Evolutionary conservation across 2,329 filamentous ascomycete genomes (phyloP), one percentile per base, ranked within the genome.

Genomic region (Fusarium sp.): DNA sequence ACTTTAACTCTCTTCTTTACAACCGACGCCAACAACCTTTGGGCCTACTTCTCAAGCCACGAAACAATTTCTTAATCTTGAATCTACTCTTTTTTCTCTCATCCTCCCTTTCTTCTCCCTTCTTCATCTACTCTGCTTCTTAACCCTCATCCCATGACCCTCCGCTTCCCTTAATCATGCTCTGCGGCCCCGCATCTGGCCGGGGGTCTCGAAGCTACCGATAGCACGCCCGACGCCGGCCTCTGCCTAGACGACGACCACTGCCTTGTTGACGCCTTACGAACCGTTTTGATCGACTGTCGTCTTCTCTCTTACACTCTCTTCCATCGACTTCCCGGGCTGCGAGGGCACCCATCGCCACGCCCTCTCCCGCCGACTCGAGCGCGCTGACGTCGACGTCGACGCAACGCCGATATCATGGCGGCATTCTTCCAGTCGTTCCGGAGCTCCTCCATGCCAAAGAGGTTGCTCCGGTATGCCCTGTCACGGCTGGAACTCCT

Each of bases 381-480:
- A 71, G 54, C 65, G 41, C 59, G 54, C 43, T 20, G 32, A 37
- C 48, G 27, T 32, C 48, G 30, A 32, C 30, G 9, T 32, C 30
- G 10, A 32, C 30, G 30, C 30, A n/a, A 65, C 54, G 45, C 73
- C 71, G 61, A 71, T 81, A 82, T 71, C 82, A 95, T 95, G 93
- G 91, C 92, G 64, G 92, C 89, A 81, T 91, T 94, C 81, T 89
- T 97, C 79, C 92, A 87, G 83, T 88, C 87, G 67, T 90, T 91
- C 79, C 84, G 87, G 78, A 87, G 84, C 82, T 90, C 95, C 73
- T 94, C 91, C 77, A 94, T 97, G 87, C 94, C 95, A 85, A 97
- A 97, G 88, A 92, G 93, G 82, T 88, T 98, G 78, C 89, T 98
- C 75, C 92, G 94, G 76, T 98, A 97, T 86, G 94, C 92, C 59